A percentile compares a stretch with the other conserved stretches of the same genome.
Evolutionary conservation across 768 basidiomycete genomes (phyloP).

Genomic region (Butyriboletus loyo): DNA sequence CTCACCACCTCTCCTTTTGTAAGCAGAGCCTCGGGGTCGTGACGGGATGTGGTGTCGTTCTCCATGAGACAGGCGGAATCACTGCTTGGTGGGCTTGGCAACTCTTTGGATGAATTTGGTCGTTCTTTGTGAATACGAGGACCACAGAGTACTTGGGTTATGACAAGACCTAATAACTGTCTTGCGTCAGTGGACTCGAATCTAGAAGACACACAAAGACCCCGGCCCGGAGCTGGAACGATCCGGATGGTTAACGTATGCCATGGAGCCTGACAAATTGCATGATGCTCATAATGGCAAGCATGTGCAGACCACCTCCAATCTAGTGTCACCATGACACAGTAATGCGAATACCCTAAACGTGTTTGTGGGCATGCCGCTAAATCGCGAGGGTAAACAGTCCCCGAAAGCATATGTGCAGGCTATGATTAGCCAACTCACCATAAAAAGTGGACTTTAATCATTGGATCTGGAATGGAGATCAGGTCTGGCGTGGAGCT

Average conservation of each 20-base stretch:
- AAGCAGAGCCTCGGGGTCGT: too few species aligned
- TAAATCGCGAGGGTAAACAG: too few species aligned
- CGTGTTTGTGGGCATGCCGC: too few species aligned
- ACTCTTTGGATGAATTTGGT: background rate
- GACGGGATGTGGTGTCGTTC: too few species aligned
- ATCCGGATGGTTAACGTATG: background rate
- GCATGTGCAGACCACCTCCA: background rate
- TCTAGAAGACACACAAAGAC: background rate
- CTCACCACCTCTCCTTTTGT: background rate
- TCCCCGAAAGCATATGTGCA: too few species aligned
- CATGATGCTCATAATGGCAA: too few species aligned
- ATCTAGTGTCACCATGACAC: background rate
- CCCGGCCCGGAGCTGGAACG: background rate
- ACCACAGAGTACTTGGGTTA: background rate
- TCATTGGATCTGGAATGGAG: too few species aligned
- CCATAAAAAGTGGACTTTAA: too few species aligned
- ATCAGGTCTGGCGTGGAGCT: too few species aligned
- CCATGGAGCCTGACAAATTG: background rate
- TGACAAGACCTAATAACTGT: background rate
- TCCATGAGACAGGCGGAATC: too few species aligned
- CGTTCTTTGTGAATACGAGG: background rate
- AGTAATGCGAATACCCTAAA: background rate
- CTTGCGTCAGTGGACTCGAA: background rate
- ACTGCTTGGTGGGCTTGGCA: too few species aligned
- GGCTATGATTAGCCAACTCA: too few species aligned